A percentile compares a stretch with the other conserved stretches of the same genome.
Evolutionary conservation across 2,329 filamentous ascomycete genomes (phyloP).

Genomic region (Blastomyces silverae): DNA sequence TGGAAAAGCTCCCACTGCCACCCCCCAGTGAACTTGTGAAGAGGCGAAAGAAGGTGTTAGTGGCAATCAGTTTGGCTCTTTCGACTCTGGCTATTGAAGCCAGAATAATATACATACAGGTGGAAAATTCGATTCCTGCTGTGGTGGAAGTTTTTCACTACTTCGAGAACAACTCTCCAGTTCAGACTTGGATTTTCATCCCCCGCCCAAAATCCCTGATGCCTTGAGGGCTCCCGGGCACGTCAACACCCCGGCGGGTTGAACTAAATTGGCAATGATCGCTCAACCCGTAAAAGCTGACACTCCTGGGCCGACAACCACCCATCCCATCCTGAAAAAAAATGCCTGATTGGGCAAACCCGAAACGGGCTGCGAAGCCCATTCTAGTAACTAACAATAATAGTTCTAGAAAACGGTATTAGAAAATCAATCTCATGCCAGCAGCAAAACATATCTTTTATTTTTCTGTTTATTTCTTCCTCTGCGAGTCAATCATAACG

Average conservation of each 20-base stretch:
- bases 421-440: no score
- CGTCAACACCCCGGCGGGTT: background rate
- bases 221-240: background rate
- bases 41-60: background rate
- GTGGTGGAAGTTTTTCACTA: background rate
- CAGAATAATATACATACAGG: background rate
- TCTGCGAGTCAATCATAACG: no score
- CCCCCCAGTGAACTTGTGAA: no score
- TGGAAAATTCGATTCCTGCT: background rate
- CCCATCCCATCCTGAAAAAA: background rate
- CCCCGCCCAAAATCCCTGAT: background rate
- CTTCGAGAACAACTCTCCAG: background rate
- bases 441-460: no score
- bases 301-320: background rate
- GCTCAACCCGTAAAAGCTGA: background rate
- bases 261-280: background rate
- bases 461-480: no score
- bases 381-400: no score
- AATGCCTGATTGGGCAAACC: background rate
- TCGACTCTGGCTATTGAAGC: background rate
- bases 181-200: background rate
- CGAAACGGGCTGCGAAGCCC: no score
- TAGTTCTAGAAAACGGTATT: no score
- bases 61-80: background rate
- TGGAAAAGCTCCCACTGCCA: background rate